Conservation (phyloP, 2,329 filamentous ascomycete genomes). For the Fusarium bactridioides region DNA sequence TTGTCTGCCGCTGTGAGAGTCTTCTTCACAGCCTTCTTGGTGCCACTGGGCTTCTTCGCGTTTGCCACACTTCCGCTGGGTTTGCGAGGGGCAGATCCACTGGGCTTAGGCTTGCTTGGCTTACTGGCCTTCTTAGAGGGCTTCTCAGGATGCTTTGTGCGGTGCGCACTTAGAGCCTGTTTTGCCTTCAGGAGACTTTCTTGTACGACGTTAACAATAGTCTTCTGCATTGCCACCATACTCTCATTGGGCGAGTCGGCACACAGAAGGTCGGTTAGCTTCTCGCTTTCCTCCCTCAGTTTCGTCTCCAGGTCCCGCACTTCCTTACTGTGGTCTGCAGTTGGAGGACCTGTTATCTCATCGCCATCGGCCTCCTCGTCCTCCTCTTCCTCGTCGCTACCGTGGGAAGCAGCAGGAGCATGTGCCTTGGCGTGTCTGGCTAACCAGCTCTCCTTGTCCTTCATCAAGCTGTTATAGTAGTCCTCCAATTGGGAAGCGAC, state of each 20-base stretch:
- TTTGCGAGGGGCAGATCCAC: conserved; percentile 53
- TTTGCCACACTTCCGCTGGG: conserved; percentile 44
- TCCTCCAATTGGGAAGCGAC: conserved; percentile 77
- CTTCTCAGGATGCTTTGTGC: conserved; percentile 62
- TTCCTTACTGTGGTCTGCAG: conserved; percentile 51
- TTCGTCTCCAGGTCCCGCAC: conserved; percentile 62
- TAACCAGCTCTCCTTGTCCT: conserved; percentile 82
- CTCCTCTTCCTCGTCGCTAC: conserved; percentile 69
- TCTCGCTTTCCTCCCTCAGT: conserved; percentile 64
- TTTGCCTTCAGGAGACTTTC: conserved; percentile 79
- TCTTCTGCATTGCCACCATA: conserved; percentile 64
- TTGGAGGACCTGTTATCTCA: conserved; percentile 50
- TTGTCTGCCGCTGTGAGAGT: conserved; percentile 82
- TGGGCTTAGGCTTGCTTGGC: conserved; percentile 62
- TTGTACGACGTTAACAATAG: conserved; percentile 71
- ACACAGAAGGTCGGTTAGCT: conserved; percentile 63
- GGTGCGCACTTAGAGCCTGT: conserved; percentile 62
- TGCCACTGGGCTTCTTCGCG: conserved; percentile 48
- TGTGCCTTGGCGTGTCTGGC: conserved; percentile 71
- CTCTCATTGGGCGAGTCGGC: conserved; percentile 60
- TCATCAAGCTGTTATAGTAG: conserved; percentile 79
- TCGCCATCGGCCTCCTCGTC: conserved; percentile 72
- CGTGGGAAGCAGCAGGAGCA: conserved; percentile 68
- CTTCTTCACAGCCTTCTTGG: conserved; percentile 58
- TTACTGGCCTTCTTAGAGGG: conserved; percentile 64